A percentile compares a stretch with the other conserved stretches of the same genome.
Evolutionary conservation across 805 yeast genomes (phyloP).

Genomic region (Debaryomyces tyrocola): DNA sequence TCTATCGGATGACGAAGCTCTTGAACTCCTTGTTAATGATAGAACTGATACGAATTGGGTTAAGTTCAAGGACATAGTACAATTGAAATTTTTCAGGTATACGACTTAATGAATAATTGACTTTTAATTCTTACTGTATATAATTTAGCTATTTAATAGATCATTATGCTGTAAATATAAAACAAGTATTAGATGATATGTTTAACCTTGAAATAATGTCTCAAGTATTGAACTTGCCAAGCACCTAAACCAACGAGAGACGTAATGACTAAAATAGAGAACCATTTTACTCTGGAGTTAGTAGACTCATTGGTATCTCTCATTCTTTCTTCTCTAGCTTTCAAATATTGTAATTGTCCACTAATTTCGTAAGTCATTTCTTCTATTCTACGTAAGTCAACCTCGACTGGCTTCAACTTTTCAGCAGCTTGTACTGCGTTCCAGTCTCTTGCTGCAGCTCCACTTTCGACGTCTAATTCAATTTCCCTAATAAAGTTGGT

Average conservation of each 20-base stretch:
- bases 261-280: slow-evolving; percentile 68
- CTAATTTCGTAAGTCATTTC: slow-evolving; percentile 82
- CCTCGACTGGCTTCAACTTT: slow-evolving; percentile 89
- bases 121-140: neutral
- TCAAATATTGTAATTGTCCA: slow-evolving; percentile 78
- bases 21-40: neutral
- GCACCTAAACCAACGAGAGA: slow-evolving; percentile 77
- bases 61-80: slow-evolving; percentile 2
- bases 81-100: neutral
- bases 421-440: slow-evolving; percentile 90
- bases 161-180: neutral
- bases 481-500: slow-evolving; percentile 62
- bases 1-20: neutral
- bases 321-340: slow-evolving; percentile 83
- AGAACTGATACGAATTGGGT: slow-evolving; percentile 1
- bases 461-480: slow-evolving; percentile 90
- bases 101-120: neutral
- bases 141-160: neutral
- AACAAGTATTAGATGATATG: slow-evolving; percentile 56
- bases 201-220: slow-evolving; percentile 87
- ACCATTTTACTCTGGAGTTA: slow-evolving; percentile 86
- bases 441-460: slow-evolving; percentile 98
- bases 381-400: slow-evolving; percentile 83
- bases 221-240: slow-evolving; percentile 91
- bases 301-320: slow-evolving; percentile 98